Percentiles rank a stretch among this genome's conserved stretches.
Conservation (phyloP, 2,329 filamentous ascomycete species). For the Davidsoniella virescens region DNA sequence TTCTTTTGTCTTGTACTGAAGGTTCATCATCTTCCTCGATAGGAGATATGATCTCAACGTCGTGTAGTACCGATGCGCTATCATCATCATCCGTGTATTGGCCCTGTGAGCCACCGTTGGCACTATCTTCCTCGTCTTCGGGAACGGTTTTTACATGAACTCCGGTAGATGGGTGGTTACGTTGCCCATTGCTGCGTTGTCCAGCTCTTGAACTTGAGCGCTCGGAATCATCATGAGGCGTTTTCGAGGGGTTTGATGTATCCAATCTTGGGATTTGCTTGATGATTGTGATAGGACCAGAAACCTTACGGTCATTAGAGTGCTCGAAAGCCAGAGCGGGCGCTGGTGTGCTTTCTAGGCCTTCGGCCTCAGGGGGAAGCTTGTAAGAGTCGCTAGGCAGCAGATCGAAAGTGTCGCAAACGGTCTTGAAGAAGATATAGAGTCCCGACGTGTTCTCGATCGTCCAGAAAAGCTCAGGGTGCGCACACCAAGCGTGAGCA, state of each 20-base stretch:
- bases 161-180: conserved; percentile 65
- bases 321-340: conserved; percentile 12
- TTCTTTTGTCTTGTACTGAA: conserved; percentile 19
- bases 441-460: conserved; percentile 82
- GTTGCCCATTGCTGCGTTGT: conserved; percentile 36
- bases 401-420: conserved; percentile 81
- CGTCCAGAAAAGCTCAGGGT: conserved; percentile 86
- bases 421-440: conserved; percentile 93
- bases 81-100: conserved; percentile 16
- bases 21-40: conserved; percentile 27
- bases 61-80: conserved; percentile 2
- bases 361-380: conserved; percentile 82
- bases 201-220: conserved; percentile 40
- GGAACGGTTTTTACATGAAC: conserved; percentile 63
- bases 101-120: conserved; percentile 10
- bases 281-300: conserved; percentile 17
- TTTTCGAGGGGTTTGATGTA: background rate
- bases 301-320: conserved; percentile 17
- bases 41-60: conserved; percentile 18
- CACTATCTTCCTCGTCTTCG: conserved; percentile 50
- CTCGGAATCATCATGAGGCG: conserved; percentile 5
- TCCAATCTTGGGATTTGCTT: conserved; percentile 3
- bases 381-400: conserved; percentile 93
- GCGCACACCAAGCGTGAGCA: conserved; percentile 97
- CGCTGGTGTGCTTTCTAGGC: conserved; percentile 36